Percentiles rank a stretch among this genome's conserved stretches.
Conservation (phyloP, 2,329 filamentous ascomycete genomes). For the Fusarium miscanthi region DNA sequence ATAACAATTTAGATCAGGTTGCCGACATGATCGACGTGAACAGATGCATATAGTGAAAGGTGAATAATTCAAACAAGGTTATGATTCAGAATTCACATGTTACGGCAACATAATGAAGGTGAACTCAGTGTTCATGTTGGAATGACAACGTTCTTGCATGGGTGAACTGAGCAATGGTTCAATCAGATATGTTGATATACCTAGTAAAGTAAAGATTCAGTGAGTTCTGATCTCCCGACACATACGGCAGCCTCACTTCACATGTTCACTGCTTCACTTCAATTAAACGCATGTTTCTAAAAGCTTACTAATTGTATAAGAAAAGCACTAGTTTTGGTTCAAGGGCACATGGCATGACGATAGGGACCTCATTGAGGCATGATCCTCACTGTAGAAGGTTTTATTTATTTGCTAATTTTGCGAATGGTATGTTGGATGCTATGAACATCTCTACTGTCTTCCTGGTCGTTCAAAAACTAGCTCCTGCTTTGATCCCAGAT, state of each 20-base stretch:
- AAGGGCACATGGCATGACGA: background rate
- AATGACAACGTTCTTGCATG: accelerated
- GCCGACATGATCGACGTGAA: background rate
- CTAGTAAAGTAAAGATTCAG: background rate
- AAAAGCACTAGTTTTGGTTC: background rate
- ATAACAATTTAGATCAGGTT: too few relatives aligned
- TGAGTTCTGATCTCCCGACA: background rate
- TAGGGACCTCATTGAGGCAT: too few relatives aligned
- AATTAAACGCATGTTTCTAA: too few relatives aligned
- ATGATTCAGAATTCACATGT: background rate
- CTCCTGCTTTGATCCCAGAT: background rate
- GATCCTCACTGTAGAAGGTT: background rate
- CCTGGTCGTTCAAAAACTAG: accelerated
- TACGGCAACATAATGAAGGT: accelerated
- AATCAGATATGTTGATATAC: accelerated
- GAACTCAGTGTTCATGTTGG: background rate
- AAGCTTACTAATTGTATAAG: background rate
- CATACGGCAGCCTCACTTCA: background rate
- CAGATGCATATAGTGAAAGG: background rate
- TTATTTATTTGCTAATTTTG: background rate
- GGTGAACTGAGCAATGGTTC: background rate
- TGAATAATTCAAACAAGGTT: background rate
- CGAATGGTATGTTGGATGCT: accelerated
- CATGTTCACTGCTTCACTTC: background rate
- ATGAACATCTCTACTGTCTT: background rate